Evolutionary conservation across 164 flowering plant genomes (phyloP).

Genomic region (Platanus orientalis): DNA sequence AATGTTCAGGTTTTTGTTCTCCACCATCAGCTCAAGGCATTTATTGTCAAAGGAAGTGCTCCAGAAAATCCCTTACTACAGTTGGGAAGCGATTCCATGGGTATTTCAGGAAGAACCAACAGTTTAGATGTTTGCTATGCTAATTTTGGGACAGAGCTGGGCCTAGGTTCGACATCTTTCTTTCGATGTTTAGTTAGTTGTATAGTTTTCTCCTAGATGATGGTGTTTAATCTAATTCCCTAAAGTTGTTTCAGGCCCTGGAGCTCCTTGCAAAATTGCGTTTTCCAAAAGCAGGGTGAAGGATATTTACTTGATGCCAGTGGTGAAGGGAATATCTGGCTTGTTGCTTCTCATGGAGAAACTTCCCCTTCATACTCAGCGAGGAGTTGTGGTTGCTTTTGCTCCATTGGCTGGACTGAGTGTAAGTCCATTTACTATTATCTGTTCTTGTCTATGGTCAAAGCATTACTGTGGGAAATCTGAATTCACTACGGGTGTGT

Average conservation of each 20-base stretch:
- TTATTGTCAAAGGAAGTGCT: slow-evolving; percentile 26
- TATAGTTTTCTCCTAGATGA: background rate
- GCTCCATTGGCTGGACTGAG: slow-evolving; percentile 59
- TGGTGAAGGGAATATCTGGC: slow-evolving; percentile 40
- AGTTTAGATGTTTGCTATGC: slow-evolving; percentile 38
- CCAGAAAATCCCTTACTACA: slow-evolving; percentile 28
- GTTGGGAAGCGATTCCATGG: slow-evolving; percentile 16
- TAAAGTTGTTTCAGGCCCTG: slow-evolving; percentile 33
- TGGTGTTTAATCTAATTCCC: background rate
- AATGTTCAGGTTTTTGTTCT: slow-evolving; percentile 46
- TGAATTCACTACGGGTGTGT: background rate
- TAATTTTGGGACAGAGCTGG: slow-evolving; percentile 44
- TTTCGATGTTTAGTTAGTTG: slow-evolving; percentile 1
- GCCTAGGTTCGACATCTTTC: slow-evolving; percentile 37
- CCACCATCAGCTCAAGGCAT: slow-evolving; percentile 47
- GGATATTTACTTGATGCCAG: slow-evolving; percentile 48
- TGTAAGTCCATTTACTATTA: slow-evolving; percentile 30
- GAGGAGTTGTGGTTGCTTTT: slow-evolving; percentile 49
- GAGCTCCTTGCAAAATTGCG: slow-evolving; percentile 51
- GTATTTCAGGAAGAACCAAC: slow-evolving; percentile 23
- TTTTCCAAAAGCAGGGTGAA: slow-evolving; percentile 36
- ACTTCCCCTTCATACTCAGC: slow-evolving; percentile 38
- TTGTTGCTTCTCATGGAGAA: slow-evolving; percentile 53
- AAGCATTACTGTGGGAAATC: background rate
- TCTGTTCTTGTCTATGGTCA: background rate